Percentiles rank a stretch among this genome's conserved stretches.
These are phyloP conservation scores for Strigomonas culicis DNA, from an alignment of 208 protist genomes.

Conservation along the genomic window DNA sequence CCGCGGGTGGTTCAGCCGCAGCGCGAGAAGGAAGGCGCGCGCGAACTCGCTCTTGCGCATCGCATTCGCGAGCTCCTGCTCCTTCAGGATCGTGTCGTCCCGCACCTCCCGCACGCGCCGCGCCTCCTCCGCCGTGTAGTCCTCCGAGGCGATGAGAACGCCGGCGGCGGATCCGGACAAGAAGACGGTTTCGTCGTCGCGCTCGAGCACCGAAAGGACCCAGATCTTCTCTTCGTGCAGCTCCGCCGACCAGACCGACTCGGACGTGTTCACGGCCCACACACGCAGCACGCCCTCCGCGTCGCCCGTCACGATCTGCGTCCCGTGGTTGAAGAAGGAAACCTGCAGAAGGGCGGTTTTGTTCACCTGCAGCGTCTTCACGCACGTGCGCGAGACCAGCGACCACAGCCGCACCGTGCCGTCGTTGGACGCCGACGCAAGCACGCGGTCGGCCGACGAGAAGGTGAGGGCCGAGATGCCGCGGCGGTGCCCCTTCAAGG, in stretches of 20 bases:
- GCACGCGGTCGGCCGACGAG: conserved; percentile 75
- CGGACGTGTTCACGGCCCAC: conserved; percentile 77
- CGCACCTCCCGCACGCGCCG: conserved; percentile 55
- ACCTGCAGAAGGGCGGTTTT: conserved; percentile 74
- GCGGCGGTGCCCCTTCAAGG: conserved; percentile 82
- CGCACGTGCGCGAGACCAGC: conserved; percentile 69
- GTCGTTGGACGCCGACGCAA: conserved; percentile 85
- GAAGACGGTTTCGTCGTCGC: conserved; percentile 36
- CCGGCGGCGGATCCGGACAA: conserved; percentile 85
- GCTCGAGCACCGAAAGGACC: conserved; percentile 51
- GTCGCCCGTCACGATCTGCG: conserved; percentile 83
- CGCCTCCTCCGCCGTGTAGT: conserved; percentile 90
- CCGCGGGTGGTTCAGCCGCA: conserved; percentile 83
- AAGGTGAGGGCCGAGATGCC: conserved; percentile 77
- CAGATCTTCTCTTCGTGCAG: conserved; percentile 86
- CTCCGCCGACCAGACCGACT: conserved; percentile 78
- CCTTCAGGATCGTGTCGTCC: conserved; percentile 63
- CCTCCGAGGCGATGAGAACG: conserved; percentile 78
- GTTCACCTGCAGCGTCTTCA: conserved; percentile 85
- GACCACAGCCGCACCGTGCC: conserved; percentile 88
- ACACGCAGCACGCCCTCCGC: conserved; percentile 89
- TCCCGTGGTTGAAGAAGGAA: conserved; percentile 84
- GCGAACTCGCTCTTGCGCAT: conserved; percentile 73
- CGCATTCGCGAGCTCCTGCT: conserved; percentile 84
- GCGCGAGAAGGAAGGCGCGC: conserved; percentile 74